phyloP scores from a whole-genome alignment of 108 stramenopile species.

The Tribonema minus region DNA sequence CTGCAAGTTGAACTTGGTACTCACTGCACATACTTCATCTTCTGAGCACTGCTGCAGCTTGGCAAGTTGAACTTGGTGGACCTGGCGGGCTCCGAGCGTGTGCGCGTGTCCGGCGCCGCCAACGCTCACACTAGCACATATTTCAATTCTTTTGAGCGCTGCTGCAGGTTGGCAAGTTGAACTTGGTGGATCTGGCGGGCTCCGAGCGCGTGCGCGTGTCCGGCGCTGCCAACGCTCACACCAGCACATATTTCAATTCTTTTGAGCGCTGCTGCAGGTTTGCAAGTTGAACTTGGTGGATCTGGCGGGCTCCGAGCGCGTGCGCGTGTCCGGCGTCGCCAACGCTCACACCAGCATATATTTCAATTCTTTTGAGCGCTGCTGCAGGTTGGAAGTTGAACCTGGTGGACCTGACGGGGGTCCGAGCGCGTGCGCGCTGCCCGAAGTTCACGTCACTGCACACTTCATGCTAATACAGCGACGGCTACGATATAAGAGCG shows the following conservation, averaged over 20 bases:
- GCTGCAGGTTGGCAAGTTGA: constrained; percentile 62
- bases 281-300: too few species aligned
- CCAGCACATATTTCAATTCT: too few species aligned
- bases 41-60: constrained; percentile 35
- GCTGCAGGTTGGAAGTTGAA: too few species aligned
- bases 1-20: constrained; percentile 61
- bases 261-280: too few species aligned
- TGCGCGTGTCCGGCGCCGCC: constrained; percentile 47
- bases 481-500: too few species aligned
- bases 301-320: constrained; percentile 53
- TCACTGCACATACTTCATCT: constrained; percentile 54
- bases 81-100: constrained; percentile 64
- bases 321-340: constrained; percentile 4
- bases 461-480: too few species aligned
- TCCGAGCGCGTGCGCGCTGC: constrained; percentile 47
- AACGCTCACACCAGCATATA: too few species aligned
- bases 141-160: too few species aligned
- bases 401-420: constrained; percentile 52
- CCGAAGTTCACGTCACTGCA: too few species aligned
- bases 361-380: too few species aligned
- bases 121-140: too few species aligned
- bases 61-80: constrained; percentile 68
- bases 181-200: constrained; percentile 61
- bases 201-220: constrained; percentile 51
- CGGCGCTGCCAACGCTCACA: too few species aligned